Percentiles rank a stretch among this genome's conserved stretches.
phyloP scores from a whole-genome alignment of 2,329 filamentous ascomycete species.

The Chalara sp. region DNA sequence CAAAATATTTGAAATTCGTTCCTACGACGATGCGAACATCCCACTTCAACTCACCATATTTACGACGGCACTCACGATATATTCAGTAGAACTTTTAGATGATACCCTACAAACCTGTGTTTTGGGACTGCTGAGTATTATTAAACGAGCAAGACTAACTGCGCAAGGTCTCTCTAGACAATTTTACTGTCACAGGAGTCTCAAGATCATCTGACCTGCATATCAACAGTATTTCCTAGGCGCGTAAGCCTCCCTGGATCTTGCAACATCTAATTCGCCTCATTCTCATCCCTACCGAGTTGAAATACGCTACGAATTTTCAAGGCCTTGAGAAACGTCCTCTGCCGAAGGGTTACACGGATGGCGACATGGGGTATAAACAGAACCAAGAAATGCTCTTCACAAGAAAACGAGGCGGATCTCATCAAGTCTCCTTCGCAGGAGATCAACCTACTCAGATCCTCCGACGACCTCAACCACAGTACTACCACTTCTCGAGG shows the following conservation, averaged over 20 bases:
- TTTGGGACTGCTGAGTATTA: slow-evolving; percentile 4
- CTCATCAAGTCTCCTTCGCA: not conserved
- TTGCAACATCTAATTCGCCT: slow-evolving; percentile 7
- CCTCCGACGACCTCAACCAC: not conserved
- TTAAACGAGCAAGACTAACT: slow-evolving; percentile 6
- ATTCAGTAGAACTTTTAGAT: slow-evolving; percentile 1
- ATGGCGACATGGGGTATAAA: slow-evolving; percentile 1
- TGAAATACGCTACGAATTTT: slow-evolving; percentile 4
- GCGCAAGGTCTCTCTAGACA: slow-evolving; percentile 5
- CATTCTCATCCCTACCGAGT: slow-evolving; percentile 7
- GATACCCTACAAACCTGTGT: slow-evolving; percentile 3
- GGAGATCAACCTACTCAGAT: slow-evolving; percentile 1
- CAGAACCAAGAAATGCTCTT: slow-evolving; percentile 2
- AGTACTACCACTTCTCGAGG: not conserved
- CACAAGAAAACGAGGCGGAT: not conserved
- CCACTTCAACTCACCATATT: slow-evolving; percentile 1
- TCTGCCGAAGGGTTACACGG: not conserved
- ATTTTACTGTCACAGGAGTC: slow-evolving; percentile 1
- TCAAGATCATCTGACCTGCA: slow-evolving; percentile 2
- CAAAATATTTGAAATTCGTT: not conserved
- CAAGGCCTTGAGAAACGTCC: slow-evolving; percentile 4
- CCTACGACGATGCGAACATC: not conserved
- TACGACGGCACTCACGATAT: not conserved
- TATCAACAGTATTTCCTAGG: slow-evolving; percentile 4
- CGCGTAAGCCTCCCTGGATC: slow-evolving; percentile 4